These are phyloP conservation scores for Leccinellum albellum DNA, from an alignment of 768 basidiomycete genomes.

Conservation along the genomic window DNA sequence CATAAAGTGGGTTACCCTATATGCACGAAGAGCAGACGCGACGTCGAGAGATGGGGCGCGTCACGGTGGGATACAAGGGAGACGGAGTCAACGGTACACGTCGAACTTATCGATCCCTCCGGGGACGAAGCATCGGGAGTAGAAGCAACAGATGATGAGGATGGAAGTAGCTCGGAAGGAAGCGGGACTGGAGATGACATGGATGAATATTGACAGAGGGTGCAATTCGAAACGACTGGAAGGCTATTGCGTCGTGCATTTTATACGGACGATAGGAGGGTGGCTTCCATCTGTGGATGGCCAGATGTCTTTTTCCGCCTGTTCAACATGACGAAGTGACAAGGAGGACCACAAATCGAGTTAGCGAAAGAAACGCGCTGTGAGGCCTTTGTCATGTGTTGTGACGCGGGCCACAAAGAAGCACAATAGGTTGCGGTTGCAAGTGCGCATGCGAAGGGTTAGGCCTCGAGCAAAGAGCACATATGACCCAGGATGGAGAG, in stretches of 20 bases:
- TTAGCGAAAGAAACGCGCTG: constrained; percentile 27
- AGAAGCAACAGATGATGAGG: not conserved
- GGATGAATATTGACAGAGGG: constrained; percentile 4
- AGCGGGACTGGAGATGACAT: constrained; percentile 18
- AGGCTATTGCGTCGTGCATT: constrained; percentile 12
- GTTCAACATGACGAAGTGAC: constrained; percentile 5
- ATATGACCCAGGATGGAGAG: constrained; percentile 14
- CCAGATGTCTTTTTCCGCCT: constrained; percentile 16
- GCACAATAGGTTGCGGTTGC: constrained; percentile 16
- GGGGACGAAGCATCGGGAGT: constrained; percentile 10
- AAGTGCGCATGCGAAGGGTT: constrained; percentile 6
- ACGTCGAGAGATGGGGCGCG: constrained; percentile 42
- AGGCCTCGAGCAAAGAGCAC: constrained; percentile 6
- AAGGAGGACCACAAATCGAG: constrained; percentile 16
- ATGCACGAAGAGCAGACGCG: constrained; percentile 59
- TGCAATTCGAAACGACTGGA: not conserved
- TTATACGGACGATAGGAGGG: constrained; percentile 24
- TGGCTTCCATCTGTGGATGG: constrained; percentile 22
- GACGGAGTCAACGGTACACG: constrained; percentile 20
- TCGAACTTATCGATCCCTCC: constrained; percentile 19
- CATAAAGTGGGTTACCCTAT: constrained; percentile 50
- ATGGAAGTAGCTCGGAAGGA: constrained; percentile 5
- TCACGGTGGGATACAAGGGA: constrained; percentile 21
- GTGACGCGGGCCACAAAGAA: constrained; percentile 26
- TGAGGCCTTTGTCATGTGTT: constrained; percentile 27